A percentile compares a stretch with the other conserved stretches of the same genome.
Conservation (phyloP, 2,329 filamentous ascomycete species). For the Trichoderma cornu-damae region DNA sequence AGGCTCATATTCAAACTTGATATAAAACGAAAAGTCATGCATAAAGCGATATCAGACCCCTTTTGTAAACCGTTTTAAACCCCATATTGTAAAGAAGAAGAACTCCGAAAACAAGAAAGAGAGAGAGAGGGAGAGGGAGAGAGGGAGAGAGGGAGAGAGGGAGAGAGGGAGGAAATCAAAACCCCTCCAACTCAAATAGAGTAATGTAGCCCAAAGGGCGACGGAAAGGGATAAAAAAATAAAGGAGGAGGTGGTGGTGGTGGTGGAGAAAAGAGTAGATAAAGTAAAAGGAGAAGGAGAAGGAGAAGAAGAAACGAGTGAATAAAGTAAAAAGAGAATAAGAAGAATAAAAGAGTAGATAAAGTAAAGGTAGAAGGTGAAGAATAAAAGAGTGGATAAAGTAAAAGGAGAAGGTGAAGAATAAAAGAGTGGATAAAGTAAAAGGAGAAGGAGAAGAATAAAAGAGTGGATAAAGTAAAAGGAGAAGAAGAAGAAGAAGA, state of each 20-base stretch:
- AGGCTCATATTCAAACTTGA: neutral
- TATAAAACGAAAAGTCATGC: neutral
- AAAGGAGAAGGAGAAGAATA: neutral
- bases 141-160: neutral
- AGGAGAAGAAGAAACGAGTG: neutral
- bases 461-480: no score
- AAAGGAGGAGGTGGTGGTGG: no score
- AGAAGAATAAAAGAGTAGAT: neutral
- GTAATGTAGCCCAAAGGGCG: no score
- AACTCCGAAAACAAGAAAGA: neutral
- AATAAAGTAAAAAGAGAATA: neutral
- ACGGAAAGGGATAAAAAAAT: neutral
- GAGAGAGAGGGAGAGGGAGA: no score
- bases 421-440: neutral
- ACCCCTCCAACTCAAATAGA: neutral
- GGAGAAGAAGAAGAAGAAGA: neutral
- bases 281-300: neutral
- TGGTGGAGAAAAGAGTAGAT: neutral
- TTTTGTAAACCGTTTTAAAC: neutral
- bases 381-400: no score
- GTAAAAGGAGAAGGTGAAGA: no score
- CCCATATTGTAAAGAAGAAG: neutral
- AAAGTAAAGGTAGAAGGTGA: no score
- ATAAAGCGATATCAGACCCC: neutral
- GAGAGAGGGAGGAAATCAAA: neutral